phyloP scores from a whole-genome alignment of 2,329 filamentous ascomycete species.

The Domatiomyces globalis region DNA sequence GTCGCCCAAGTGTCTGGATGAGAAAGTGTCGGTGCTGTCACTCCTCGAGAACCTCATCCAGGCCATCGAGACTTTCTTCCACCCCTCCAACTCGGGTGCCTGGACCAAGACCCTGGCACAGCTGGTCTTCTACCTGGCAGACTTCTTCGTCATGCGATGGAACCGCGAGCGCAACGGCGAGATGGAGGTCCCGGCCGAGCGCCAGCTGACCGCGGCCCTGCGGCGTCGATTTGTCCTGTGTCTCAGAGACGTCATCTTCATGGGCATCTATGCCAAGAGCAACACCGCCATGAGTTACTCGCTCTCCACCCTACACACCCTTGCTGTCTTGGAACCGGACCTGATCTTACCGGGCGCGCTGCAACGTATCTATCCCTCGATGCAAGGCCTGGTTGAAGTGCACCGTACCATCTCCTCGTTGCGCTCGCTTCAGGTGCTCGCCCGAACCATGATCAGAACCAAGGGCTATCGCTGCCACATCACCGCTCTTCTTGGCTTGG shows the following conservation, averaged over 20 bases:
- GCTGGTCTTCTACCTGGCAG: slow-evolving; percentile 78
- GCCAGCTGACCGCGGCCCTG: slow-evolving; percentile 64
- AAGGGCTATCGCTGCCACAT: slow-evolving; percentile 97
- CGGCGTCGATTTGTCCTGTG: slow-evolving; percentile 82
- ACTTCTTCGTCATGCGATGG: slow-evolving; percentile 96
- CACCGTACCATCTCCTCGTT: slow-evolving; percentile 91
- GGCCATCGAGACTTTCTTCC: slow-evolving; percentile 95
- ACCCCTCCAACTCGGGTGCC: slow-evolving; percentile 83
- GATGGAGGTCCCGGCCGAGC: slow-evolving; percentile 67
- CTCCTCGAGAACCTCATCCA: slow-evolving; percentile 84
- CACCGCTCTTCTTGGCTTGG: slow-evolving; percentile 81
- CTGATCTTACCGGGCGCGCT: slow-evolving; percentile 84
- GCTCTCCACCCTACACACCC: slow-evolving; percentile 71
- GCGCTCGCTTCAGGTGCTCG: slow-evolving; percentile 79
- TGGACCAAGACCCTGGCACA: slow-evolving; percentile 89
- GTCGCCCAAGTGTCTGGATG: slow-evolving; percentile 65
- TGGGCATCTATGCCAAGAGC: slow-evolving; percentile 96
- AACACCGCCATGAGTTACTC: slow-evolving; percentile 83
- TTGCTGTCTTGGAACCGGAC: slow-evolving; percentile 81
- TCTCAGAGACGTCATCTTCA: slow-evolving; percentile 84
- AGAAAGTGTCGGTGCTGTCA: slow-evolving; percentile 65
- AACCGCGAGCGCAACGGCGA: slow-evolving; percentile 89
- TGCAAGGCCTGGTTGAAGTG: slow-evolving; percentile 93
- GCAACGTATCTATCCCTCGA: slow-evolving; percentile 89
- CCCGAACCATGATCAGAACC: slow-evolving; percentile 76